Conservation (phyloP, 768 basidiomycete genomes). For the Tricholomella constricta region DNA sequence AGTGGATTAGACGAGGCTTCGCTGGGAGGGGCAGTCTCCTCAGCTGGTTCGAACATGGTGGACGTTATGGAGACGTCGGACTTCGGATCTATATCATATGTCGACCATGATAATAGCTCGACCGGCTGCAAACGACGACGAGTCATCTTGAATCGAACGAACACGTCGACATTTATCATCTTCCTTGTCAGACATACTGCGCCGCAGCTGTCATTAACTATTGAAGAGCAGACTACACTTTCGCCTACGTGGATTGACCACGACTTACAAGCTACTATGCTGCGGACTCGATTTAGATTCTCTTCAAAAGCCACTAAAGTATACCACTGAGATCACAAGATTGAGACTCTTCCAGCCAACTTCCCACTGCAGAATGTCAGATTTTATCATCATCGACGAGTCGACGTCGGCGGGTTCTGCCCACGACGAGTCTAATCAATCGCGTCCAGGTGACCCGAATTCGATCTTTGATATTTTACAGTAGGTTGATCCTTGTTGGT, state of each 20-base stretch:
- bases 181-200: background rate
- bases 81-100: background rate
- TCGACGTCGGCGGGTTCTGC: background rate
- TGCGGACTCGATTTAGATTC: background rate
- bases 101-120: too few relatives aligned
- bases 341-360: too few relatives aligned
- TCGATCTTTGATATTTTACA: background rate
- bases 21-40: background rate
- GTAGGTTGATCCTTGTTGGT: background rate
- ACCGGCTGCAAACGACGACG: too few relatives aligned
- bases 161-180: background rate
- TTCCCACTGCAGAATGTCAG: background rate
- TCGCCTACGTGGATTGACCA: background rate
- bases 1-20: conserved; percentile 2
- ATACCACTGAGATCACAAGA: background rate
- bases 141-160: background rate
- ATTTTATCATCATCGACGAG: background rate
- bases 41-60: background rate
- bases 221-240: background rate
- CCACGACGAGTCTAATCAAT: background rate
- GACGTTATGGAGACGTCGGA: background rate
- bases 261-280: background rate
- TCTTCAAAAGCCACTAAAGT: background rate
- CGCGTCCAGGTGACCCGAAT: background rate
- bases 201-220: background rate